phyloP scores from a whole-genome alignment of 1,139 yeast species.

The Candida sp. region DNA sequence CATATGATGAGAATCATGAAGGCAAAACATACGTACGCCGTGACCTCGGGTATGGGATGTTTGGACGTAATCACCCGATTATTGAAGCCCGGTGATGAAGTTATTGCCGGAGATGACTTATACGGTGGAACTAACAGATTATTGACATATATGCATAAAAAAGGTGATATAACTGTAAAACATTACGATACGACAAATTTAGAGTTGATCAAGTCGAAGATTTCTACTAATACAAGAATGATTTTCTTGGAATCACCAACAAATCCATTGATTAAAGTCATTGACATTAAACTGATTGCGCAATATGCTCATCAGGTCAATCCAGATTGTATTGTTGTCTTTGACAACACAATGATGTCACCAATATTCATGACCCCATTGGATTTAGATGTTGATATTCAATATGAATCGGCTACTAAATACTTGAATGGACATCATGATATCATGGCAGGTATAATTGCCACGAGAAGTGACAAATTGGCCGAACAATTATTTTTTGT shows the following conservation, averaged over 20 bases:
- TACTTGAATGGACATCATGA: constrained; percentile 94
- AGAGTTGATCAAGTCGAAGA: constrained; percentile 52
- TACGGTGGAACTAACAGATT: constrained; percentile 92
- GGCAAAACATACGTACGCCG: constrained; percentile 73
- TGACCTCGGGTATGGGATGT: constrained; percentile 91
- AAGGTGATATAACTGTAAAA: constrained; percentile 64
- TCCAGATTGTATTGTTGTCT: constrained; percentile 73
- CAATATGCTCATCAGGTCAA: constrained; percentile 62
- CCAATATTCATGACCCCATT: constrained; percentile 84
- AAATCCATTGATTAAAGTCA: constrained; percentile 85
- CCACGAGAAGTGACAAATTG: constrained; percentile 58
- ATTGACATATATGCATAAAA: constrained; percentile 65
- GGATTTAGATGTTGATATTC: constrained; percentile 84
- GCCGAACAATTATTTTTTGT: constrained; percentile 73
- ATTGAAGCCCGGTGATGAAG: constrained; percentile 75
- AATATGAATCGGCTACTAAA: constrained; percentile 91
- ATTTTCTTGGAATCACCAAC: constrained; percentile 88
- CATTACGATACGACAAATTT: constrained; percentile 84
- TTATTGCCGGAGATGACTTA: constrained; percentile 89
- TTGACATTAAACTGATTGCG: constrained; percentile 69
- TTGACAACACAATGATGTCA: constrained; percentile 96
- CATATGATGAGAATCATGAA: constrained; percentile 76
- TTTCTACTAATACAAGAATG: constrained; percentile 58
- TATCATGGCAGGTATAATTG: constrained; percentile 91
- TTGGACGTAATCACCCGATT: constrained; percentile 77